Conservation (phyloP, 1,284 basidiomycete species). For the Ceratobasidium sp. region DNA sequence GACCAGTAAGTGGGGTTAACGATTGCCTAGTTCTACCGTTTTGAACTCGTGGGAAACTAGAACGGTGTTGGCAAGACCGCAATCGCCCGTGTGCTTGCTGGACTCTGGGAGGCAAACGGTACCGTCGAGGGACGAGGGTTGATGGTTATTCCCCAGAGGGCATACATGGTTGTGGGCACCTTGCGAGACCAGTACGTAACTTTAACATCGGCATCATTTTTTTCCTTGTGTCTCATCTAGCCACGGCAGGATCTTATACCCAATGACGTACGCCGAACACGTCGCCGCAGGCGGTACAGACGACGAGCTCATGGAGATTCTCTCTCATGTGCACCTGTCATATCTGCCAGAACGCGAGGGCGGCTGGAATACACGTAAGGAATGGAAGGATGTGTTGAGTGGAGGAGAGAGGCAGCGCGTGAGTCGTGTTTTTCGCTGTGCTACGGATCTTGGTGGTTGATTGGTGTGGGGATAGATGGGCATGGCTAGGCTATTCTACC, state of each 20-base stretch:
- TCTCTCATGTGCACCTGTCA: conserved; percentile 83
- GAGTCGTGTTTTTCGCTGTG: conserved; percentile 50
- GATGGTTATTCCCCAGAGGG: conserved; percentile 91
- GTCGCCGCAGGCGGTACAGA: conserved; percentile 70
- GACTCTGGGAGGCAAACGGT: conserved; percentile 80
- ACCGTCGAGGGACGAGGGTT: conserved; percentile 64
- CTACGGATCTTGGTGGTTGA: neutral
- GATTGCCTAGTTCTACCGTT: neutral
- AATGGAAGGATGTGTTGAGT: conserved; percentile 95
- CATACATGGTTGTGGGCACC: conserved; percentile 89
- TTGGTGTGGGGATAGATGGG: conserved; percentile 68
- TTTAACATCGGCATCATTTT: conserved; percentile 8
- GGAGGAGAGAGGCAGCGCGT: conserved; percentile 96
- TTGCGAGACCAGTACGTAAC: conserved; percentile 82
- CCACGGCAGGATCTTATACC: conserved; percentile 73
- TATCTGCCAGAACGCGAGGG: conserved; percentile 91
- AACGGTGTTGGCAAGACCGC: conserved; percentile 96
- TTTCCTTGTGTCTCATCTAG: neutral
- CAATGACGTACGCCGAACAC: conserved; percentile 84
- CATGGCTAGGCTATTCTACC: conserved; percentile 87
- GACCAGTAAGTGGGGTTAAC: conserved; percentile 62
- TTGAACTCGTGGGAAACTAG: too few relatives aligned
- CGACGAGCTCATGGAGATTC: conserved; percentile 75
- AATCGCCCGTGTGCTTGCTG: conserved; percentile 89
- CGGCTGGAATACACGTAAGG: conserved; percentile 89